A percentile compares a stretch with the other conserved stretches of the same genome.
These are phyloP conservation scores for Plasmodium gaboni DNA, from an alignment of 169 alveolate species.

Conservation along the genomic window DNA sequence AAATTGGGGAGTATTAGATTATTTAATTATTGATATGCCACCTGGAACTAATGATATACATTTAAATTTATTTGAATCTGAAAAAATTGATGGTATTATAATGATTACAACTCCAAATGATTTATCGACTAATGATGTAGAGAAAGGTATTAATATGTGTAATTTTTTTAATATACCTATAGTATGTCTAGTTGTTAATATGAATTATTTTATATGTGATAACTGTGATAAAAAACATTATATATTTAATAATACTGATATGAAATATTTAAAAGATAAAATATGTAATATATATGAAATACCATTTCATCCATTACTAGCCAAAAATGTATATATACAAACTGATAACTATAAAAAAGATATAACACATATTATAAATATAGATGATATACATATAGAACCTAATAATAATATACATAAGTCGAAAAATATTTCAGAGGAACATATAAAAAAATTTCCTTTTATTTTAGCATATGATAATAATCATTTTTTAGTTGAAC, in stretches of 20 bases:
- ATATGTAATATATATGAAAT: slow-evolving; percentile 89
- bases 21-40: slow-evolving; percentile 98
- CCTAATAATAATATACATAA: slow-evolving; percentile 13
- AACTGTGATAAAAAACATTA: slow-evolving; percentile 90
- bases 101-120: slow-evolving; percentile 93
- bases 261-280: slow-evolving; percentile 82
- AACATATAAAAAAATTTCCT: slow-evolving; percentile 79
- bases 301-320: slow-evolving; percentile 86
- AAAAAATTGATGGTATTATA: slow-evolving; percentile 89
- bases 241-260: slow-evolving; percentile 90
- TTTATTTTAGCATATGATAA: slow-evolving; percentile 89
- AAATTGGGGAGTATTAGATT: slow-evolving; percentile 98
- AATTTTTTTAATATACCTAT: slow-evolving; percentile 94
- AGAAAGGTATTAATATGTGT: slow-evolving; percentile 95
- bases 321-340: slow-evolving; percentile 80
- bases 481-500: slow-evolving; percentile 76
- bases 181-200: slow-evolving; percentile 95
- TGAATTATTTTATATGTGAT: slow-evolving; percentile 94
- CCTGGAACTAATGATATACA: slow-evolving; percentile 99
- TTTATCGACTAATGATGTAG: slow-evolving; percentile 94
- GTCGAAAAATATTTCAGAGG: no score
- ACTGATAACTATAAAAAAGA: neutral
- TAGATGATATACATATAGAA: neutral
- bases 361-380: neutral
- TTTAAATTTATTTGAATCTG: slow-evolving; percentile 95